Percentiles rank a stretch among this genome's conserved stretches.
These are phyloP conservation scores for Rhizopogon vulgaris DNA, from an alignment of 768 basidiomycete species.

Conservation along the genomic window DNA sequence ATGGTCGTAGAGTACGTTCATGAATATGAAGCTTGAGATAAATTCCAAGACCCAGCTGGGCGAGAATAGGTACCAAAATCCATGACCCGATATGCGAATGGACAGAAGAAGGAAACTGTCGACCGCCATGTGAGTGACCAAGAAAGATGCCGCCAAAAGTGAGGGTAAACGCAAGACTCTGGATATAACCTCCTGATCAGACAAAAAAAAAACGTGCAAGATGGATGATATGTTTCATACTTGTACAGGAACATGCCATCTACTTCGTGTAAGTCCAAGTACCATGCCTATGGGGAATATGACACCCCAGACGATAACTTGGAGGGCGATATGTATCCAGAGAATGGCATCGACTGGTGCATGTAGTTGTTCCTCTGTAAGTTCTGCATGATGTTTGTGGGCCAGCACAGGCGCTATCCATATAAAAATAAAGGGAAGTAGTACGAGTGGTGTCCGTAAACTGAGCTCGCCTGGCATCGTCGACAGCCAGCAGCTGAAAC, in stretches of 20 bases:
- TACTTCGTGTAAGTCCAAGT: conserved; percentile 66
- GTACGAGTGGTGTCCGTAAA: neutral
- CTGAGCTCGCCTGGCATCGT: neutral
- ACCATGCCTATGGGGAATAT: conserved; percentile 85
- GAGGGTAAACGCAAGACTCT: conserved; percentile 65
- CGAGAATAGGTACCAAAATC: conserved; percentile 52
- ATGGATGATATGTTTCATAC: conserved; percentile 29
- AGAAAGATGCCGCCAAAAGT: conserved; percentile 72
- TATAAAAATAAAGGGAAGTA: neutral
- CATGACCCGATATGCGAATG: conserved; percentile 62
- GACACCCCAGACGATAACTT: conserved; percentile 77
- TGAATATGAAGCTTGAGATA: conserved; percentile 92
- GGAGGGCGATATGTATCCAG: conserved; percentile 79
- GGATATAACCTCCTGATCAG: neutral
- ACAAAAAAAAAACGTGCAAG: neutral
- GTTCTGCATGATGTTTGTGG: conserved; percentile 58
- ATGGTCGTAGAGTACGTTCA: conserved; percentile 67
- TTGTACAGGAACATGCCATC: conserved; percentile 90
- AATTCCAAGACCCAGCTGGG: conserved; percentile 69
- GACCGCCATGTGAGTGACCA: conserved; percentile 82
- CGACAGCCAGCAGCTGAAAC: no score
- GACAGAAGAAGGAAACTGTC: conserved; percentile 65
- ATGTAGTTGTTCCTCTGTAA: conserved; percentile 55
- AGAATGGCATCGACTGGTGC: conserved; percentile 73
- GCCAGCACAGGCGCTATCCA: conserved; percentile 23